Evolutionary conservation across 768 basidiomycete species (phyloP).

Genomic region (Phaffia tasmanica): DNA sequence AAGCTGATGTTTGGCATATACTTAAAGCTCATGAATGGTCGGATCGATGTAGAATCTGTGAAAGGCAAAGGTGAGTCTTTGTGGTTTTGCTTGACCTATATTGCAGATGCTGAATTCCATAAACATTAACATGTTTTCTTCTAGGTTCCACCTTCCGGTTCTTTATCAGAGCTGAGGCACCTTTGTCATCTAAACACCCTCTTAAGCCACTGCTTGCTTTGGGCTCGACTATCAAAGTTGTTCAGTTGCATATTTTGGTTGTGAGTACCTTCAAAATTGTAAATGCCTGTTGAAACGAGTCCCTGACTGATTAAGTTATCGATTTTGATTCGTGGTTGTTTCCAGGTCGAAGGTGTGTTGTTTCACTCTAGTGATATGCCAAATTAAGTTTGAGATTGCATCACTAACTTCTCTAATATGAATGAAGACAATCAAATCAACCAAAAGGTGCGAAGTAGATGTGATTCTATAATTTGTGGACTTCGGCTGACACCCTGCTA

Average conservation of each 20-base stretch:
- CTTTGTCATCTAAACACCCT: neutral
- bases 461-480: no score
- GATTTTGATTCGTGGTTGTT: neutral
- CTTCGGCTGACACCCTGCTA: neutral
- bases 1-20: neutral
- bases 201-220: neutral
- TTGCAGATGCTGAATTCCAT: no score
- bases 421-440: conserved; percentile 35
- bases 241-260: neutral
- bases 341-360: conserved; percentile 10
- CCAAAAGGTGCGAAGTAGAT: conserved; percentile 5
- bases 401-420: conserved; percentile 6
- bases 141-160: conserved; percentile 36
- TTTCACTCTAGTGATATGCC: neutral
- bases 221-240: neutral
- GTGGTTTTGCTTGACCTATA: neutral
- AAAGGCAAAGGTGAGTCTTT: conserved; percentile 33
- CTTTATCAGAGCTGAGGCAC: conserved; percentile 33
- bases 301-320: neutral
- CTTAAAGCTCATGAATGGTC: conserved; percentile 35
- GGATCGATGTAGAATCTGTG: conserved; percentile 38
- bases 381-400: neutral
- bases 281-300: no score
- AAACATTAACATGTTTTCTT: neutral
- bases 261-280: neutral